Evolutionary conservation across 78 protist species (phyloP).

Genomic region (Dictyostelium capitatum): DNA sequence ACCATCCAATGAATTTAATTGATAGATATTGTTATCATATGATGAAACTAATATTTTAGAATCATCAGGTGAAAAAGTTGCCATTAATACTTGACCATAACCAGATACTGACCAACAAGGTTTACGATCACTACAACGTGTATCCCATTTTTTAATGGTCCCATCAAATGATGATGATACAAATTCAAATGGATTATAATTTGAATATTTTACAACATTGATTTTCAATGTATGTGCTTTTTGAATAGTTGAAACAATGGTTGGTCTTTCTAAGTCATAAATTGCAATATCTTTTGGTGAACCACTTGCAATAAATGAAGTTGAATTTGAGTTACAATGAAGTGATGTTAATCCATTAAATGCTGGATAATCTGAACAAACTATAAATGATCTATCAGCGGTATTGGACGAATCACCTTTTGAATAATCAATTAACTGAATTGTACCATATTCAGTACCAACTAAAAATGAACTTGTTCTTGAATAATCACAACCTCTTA

Average conservation of each 20-base stretch:
- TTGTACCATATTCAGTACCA: constrained; percentile 4
- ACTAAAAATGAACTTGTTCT: background rate
- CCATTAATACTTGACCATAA: background rate
- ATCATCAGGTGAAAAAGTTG: background rate
- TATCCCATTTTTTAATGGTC: constrained; percentile 5
- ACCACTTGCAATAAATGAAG: background rate
- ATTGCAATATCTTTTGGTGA: background rate
- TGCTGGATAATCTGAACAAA: background rate
- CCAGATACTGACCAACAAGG: background rate
- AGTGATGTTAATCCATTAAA: background rate
- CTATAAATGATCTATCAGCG: background rate
- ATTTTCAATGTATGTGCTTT: constrained; percentile 5
- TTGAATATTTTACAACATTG: constrained; percentile 10
- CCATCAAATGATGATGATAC: constrained; percentile 17
- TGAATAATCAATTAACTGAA: background rate
- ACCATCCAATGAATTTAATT: background rate
- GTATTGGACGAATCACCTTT: too few species aligned
- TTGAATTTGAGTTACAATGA: background rate
- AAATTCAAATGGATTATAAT: background rate
- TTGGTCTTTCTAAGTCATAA: constrained; percentile 4
- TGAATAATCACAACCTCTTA: background rate
- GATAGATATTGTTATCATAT: background rate
- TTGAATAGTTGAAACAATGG: background rate
- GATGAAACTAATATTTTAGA: background rate
- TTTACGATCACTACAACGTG: background rate